Conservation (phyloP, 2,329 filamentous ascomycete genomes). For the Botrytis cinerea region DNA sequence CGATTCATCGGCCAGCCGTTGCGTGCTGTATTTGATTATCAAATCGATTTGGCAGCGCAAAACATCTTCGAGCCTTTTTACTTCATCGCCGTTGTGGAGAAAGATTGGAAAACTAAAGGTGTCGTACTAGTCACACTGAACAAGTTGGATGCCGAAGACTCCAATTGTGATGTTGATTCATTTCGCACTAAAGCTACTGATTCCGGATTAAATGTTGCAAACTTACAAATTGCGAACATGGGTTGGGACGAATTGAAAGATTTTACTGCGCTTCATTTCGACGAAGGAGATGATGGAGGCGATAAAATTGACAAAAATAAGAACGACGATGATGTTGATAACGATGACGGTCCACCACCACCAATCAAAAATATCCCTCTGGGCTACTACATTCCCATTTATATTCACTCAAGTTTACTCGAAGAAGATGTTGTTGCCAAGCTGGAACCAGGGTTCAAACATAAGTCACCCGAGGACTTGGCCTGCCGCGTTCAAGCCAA, state of each 20-base stretch:
- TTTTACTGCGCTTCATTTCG: background rate
- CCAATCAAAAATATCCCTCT: background rate
- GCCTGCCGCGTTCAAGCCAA: background rate
- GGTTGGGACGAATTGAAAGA: background rate
- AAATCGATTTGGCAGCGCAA: background rate
- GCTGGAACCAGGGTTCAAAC: background rate
- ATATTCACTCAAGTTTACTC: background rate
- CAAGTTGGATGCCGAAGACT: background rate
- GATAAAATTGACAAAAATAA: background rate
- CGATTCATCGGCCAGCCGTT: background rate
- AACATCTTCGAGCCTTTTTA: background rate
- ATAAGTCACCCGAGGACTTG: background rate
- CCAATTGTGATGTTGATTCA: background rate
- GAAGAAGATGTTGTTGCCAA: background rate
- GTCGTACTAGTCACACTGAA: background rate
- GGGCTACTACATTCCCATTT: background rate
- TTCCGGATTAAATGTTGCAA: background rate
- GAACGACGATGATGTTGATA: background rate
- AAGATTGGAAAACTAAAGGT: background rate
- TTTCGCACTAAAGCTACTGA: background rate
- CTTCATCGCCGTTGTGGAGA: background rate
- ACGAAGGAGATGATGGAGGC: background rate
- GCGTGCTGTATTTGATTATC: background rate
- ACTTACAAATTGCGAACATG: background rate
- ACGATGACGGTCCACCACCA: background rate